Base-by-base conservation (phyloP, 2,329 filamentous ascomycete species). In the Parastagonospora avenae region DNA sequence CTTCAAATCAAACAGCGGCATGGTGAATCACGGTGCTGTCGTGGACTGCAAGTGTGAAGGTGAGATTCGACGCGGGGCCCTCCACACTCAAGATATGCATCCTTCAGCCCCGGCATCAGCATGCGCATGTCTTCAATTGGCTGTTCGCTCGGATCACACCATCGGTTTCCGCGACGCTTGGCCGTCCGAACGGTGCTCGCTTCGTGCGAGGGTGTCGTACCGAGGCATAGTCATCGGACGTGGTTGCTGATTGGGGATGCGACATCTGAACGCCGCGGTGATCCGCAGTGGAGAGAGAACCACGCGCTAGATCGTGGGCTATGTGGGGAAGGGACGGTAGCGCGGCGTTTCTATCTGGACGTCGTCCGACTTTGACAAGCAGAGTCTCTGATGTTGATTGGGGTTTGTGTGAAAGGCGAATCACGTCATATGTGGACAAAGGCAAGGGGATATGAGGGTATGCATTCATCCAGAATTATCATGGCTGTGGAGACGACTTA, bases 1-100 rank as follows among this genome's bases (percentile, higher is more conserved):
- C 55, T 70, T 71, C 16, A 72, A 43, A 41, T 72, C 62, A 38
- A 72, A 72, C 10, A 60, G 8, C 2, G 62, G 53, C 66, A 70
- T 70, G 4, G 16, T 65, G 15, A n/a, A 8, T 24, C 56, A 2
- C 6, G 8, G 15, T 28, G 11, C 35, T 24, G 8, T n/a, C 4
- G n/a, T 1, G 27, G 37, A 27, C 1, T 14, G 9, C 29, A 10
- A 27, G 37, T 32, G 32, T 32, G 30, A n/a, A 16, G 8, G 35
- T 38, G 35, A 38, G 35, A 19, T 19, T 9, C 19, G 28, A 12
- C 8, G 35, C 11, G 15, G 35, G 35, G 19, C 5, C 19, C 19
- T 24, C 19, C 19, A 24, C 19, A 24, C n/a, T 5, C n/a, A 7
- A 36, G 33, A 16, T 36, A 14, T 27, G 15, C 8, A 8, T 27